Conservation (phyloP, 208 protist species). For the Leishmania martiniquensis region DNA sequence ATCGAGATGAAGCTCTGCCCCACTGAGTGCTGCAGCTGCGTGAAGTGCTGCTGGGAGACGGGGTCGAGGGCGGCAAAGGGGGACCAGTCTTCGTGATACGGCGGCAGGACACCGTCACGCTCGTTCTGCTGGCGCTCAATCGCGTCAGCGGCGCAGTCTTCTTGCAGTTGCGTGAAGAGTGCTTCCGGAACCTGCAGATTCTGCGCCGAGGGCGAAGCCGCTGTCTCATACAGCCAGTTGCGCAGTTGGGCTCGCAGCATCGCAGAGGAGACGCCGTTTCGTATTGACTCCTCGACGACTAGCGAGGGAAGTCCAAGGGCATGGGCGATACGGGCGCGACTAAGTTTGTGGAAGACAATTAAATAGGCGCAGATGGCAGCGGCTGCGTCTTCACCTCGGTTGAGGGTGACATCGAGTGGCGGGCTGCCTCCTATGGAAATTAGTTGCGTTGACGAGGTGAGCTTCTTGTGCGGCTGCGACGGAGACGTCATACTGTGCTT, state of each 20-base stretch:
- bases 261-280: constrained; percentile 64
- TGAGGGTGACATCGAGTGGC: neutral
- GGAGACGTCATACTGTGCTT: neutral
- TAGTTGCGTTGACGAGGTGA: constrained; percentile 27
- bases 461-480: constrained; percentile 1
- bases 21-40: constrained; percentile 62
- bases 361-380: constrained; percentile 71
- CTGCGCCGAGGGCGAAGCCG: constrained; percentile 4
- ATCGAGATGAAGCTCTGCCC: constrained; percentile 93
- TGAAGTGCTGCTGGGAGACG: constrained; percentile 74
- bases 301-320: constrained; percentile 64
- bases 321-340: constrained; percentile 42
- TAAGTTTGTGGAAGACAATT: constrained; percentile 49
- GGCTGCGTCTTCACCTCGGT: constrained; percentile 43
- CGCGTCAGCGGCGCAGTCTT: constrained; percentile 43
- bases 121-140: constrained; percentile 10
- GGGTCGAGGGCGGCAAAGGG: constrained; percentile 65
- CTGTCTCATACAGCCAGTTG: constrained; percentile 60
- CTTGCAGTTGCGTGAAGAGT: constrained; percentile 42
- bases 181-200: constrained; percentile 36
- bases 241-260: constrained; percentile 63
- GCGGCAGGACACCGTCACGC: constrained; percentile 3
- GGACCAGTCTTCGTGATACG: constrained; percentile 31
- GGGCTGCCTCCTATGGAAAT: neutral
- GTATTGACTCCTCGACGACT: constrained; percentile 79